Evolutionary conservation across 176 grass and related monocot genomes (phyloP).

Genomic region (Saccharum officinarum): DNA sequence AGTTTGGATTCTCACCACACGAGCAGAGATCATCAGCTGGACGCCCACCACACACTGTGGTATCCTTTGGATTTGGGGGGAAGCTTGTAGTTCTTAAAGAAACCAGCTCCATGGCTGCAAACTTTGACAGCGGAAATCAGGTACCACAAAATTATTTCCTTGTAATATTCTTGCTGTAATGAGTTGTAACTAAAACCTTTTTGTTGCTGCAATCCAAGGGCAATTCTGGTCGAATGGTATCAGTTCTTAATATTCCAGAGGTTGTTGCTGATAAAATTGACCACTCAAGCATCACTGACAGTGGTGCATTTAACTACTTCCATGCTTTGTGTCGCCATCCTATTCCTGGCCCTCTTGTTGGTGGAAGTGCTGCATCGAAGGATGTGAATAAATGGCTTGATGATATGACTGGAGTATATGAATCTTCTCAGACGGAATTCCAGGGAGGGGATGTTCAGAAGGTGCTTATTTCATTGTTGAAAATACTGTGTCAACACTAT

Average conservation of each 20-base stretch:
- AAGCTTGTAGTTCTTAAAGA: constrained; percentile 84
- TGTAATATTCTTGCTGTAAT: constrained; percentile 25
- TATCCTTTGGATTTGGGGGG: constrained; percentile 87
- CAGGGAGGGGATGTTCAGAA: constrained; percentile 66
- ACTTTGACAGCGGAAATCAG: constrained; percentile 62
- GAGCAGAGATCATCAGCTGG: constrained; percentile 76
- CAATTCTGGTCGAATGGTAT: constrained; percentile 43
- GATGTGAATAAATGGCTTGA: constrained; percentile 96
- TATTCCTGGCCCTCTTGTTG: constrained; percentile 90
- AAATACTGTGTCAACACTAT: constrained; percentile 89
- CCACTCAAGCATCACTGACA: constrained; percentile 37
- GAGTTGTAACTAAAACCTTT: constrained; percentile 22
- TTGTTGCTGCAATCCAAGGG: constrained; percentile 51
- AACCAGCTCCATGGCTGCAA: constrained; percentile 48
- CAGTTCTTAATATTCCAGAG: constrained; percentile 69
- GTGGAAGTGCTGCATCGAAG: constrained; percentile 76
- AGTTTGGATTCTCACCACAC: constrained; percentile 54
- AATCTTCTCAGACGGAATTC: constrained; percentile 56
- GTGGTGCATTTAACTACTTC: constrained; percentile 63
- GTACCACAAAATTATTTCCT: constrained; percentile 37
- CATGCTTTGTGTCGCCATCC: constrained; percentile 60
- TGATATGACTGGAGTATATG: constrained; percentile 60
- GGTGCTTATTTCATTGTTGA: constrained; percentile 75
- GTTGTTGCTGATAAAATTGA: constrained; percentile 63
- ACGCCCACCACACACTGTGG: constrained; percentile 71